phyloP scores from a whole-genome alignment of 768 basidiomycete species.

The Hemileccinum rubropunctum region DNA sequence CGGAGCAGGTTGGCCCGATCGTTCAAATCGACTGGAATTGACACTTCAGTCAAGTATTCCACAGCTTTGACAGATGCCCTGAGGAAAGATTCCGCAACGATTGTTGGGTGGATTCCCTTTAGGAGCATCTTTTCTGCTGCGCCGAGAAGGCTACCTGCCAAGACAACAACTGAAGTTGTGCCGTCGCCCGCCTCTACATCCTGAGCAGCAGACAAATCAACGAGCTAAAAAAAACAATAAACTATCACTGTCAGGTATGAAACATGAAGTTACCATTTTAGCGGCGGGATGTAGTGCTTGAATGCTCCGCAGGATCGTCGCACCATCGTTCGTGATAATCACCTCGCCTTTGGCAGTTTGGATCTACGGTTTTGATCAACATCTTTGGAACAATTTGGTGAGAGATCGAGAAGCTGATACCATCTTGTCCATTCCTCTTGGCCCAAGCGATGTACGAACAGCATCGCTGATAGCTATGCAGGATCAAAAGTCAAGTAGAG shows the following conservation, averaged over 20 bases:
- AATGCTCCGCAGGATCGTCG: constrained; percentile 93
- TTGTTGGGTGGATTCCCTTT: constrained; percentile 97
- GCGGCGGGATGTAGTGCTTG: constrained; percentile 97
- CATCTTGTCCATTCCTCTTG: constrained; percentile 99
- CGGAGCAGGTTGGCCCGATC: constrained; percentile 84
- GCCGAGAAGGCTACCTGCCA: constrained; percentile 88
- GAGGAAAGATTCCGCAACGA: constrained; percentile 94
- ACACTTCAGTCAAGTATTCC: constrained; percentile 90
- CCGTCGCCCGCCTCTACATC: constrained; percentile 99
- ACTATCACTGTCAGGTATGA: not conserved
- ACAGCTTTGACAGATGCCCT: constrained; percentile 91
- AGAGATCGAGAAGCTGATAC: constrained; percentile 41
- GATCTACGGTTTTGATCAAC: constrained; percentile 53
- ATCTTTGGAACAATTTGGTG: not conserved
- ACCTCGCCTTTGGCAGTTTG: constrained; percentile 96
- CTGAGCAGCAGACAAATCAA: constrained; percentile 96
- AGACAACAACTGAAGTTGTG: constrained; percentile 94
- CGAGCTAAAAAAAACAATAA: constrained; percentile 56
- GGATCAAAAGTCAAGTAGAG: constrained; percentile 5
- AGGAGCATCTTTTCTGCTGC: constrained; percentile 96
- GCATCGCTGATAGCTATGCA: constrained; percentile 90
- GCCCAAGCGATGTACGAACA: constrained; percentile 93
- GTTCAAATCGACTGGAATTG: constrained; percentile 85
- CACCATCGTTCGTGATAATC: constrained; percentile 98
- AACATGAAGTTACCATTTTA: constrained; percentile 68